Conservation (phyloP, 768 basidiomycete genomes). For the Boletus sensibilis region DNA sequence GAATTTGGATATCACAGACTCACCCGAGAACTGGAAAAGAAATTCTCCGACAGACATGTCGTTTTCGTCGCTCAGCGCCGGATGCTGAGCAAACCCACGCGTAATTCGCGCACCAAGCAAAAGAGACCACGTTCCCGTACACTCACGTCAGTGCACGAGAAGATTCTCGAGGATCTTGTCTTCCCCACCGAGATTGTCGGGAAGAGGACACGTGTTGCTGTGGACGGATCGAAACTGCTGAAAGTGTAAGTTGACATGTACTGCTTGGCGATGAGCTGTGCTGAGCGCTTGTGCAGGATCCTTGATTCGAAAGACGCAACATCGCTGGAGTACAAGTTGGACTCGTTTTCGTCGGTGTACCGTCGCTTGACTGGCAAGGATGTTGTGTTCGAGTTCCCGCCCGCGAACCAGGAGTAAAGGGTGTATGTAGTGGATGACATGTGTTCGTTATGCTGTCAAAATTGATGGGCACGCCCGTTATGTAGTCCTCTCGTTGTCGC, state of each 20-base stretch:
- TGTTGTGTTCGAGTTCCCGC: slow-evolving; percentile 91
- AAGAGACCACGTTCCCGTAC: slow-evolving; percentile 97
- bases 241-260: slow-evolving; percentile 81
- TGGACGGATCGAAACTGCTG: slow-evolving; percentile 92
- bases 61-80: slow-evolving; percentile 98
- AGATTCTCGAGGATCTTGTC: slow-evolving; percentile 98
- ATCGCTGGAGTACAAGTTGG: slow-evolving; percentile 99
- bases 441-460: slow-evolving; percentile 31
- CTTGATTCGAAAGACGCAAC: slow-evolving; percentile 98
- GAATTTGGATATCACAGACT: slow-evolving; percentile 54
- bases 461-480: slow-evolving; percentile 38
- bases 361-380: slow-evolving; percentile 95
- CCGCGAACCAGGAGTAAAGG: slow-evolving; percentile 64
- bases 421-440: slow-evolving; percentile 35
- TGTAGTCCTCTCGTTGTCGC: slow-evolving; percentile 20
- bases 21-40: slow-evolving; percentile 99
- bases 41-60: slow-evolving; percentile 99
- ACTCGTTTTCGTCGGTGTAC: slow-evolving; percentile 98
- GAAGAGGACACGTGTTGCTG: slow-evolving; percentile 91
- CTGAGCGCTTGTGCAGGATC: slow-evolving; percentile 54
- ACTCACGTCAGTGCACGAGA: slow-evolving; percentile 95
- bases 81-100: slow-evolving; percentile 96
- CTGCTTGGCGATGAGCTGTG: slow-evolving; percentile 9
- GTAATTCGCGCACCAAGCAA: slow-evolving; percentile 88
- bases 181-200: slow-evolving; percentile 99